phyloP scores from a whole-genome alignment of 2,329 filamentous ascomycete species.

The Fusarium napiforme region DNA sequence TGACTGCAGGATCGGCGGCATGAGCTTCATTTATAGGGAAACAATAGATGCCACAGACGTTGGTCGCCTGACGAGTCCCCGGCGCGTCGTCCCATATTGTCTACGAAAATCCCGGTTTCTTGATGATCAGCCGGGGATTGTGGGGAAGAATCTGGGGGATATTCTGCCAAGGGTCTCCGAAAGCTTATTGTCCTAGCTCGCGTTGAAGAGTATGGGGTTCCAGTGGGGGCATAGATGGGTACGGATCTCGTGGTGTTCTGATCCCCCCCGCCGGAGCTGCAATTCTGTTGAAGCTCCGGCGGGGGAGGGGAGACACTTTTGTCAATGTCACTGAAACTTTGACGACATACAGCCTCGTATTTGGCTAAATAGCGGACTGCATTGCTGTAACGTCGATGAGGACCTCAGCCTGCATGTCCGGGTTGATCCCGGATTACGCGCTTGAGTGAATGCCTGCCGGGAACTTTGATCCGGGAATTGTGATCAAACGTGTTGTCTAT shows the following conservation, averaged over 20 bases:
- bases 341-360: not conserved
- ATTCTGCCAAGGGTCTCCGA: not conserved
- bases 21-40: slow-evolving; percentile 16
- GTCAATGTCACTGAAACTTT: not conserved
- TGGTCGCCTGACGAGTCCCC: not conserved
- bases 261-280: slow-evolving; percentile 14
- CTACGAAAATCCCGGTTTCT: not conserved
- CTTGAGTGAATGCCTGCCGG: not conserved
- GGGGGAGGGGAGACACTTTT: not conserved
- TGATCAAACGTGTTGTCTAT: not conserved
- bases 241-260: not conserved
- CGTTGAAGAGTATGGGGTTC: slow-evolving; percentile 4
- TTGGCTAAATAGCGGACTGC: not conserved
- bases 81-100: not conserved
- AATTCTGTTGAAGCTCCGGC: not conserved
- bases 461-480: not conserved
- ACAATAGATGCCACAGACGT: not conserved
- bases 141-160: slow-evolving; percentile 20
- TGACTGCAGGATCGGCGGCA: not conserved
- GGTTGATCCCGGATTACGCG: not conserved
- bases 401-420: not conserved
- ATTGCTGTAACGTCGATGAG: not conserved
- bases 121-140: slow-evolving; percentile 5
- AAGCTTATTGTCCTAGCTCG: not conserved
- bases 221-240: not conserved